phyloP scores from a whole-genome alignment of 164 flowering plant species.

The Taxillus chinensis region DNA sequence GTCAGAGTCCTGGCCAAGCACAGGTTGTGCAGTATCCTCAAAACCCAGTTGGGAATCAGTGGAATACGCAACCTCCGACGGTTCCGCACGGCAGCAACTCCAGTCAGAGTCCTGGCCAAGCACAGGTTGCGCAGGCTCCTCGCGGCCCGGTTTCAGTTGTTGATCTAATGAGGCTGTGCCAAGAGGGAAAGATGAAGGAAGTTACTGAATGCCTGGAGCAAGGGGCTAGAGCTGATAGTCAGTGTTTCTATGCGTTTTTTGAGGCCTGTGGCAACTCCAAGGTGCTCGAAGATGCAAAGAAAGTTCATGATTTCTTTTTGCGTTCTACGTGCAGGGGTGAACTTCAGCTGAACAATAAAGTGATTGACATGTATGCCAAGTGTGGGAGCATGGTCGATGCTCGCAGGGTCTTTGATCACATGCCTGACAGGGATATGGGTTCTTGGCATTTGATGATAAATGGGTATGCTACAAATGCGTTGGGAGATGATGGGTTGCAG shows the following conservation, averaged over 20 bases:
- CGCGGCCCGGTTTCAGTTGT: not conserved
- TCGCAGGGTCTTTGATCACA: slow-evolving; percentile 5
- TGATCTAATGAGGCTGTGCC: not conserved
- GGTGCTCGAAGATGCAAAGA: slow-evolving; percentile 3
- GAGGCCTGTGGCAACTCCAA: slow-evolving; percentile 1
- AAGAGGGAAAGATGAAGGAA: not conserved
- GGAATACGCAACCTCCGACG: not conserved
- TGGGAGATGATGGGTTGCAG: slow-evolving; percentile 4
- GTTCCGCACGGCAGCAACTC: not conserved
- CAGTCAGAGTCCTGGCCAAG: not conserved
- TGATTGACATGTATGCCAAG: not conserved
- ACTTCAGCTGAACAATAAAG: slow-evolving; percentile 3
- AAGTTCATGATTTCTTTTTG: slow-evolving; percentile 1
- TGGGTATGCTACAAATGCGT: not conserved
- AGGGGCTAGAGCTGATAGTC: not conserved
- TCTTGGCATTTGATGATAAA: slow-evolving; percentile 1
- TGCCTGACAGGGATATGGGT: not conserved
- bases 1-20: not conserved
- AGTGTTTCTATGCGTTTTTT: not conserved
- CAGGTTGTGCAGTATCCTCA: not conserved
- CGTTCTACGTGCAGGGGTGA: slow-evolving; percentile 3
- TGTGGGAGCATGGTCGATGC: slow-evolving; percentile 6
- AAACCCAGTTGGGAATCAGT: no score
- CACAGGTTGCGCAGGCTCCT: not conserved
- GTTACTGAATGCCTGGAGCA: not conserved